phyloP scores from a whole-genome alignment of 768 basidiomycete genomes.

The Lepiota brunneoincarnata region DNA sequence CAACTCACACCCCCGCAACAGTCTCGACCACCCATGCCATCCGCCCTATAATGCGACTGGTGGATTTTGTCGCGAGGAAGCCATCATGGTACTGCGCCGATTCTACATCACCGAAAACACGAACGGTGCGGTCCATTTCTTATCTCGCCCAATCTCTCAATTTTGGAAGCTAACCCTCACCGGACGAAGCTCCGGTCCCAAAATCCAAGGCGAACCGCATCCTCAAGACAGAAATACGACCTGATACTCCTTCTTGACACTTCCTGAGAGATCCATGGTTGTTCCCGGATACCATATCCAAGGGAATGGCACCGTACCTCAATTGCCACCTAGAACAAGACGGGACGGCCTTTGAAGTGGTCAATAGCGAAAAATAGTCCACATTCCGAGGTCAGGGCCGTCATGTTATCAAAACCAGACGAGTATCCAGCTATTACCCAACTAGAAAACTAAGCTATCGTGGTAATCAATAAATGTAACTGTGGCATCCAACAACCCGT shows the following conservation, averaged over 20 bases:
- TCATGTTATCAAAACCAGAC: too few relatives aligned
- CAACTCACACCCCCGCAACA: slow-evolving; percentile 24
- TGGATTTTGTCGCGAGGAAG: slow-evolving; percentile 77
- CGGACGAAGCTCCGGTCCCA: slow-evolving; percentile 76
- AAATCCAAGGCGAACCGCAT: slow-evolving; percentile 82
- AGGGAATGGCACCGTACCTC: neutral
- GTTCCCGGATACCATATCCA: neutral
- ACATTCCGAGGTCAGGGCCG: too few relatives aligned
- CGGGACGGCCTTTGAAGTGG: too few relatives aligned
- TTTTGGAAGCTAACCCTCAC: slow-evolving; percentile 12
- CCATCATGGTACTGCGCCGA: slow-evolving; percentile 80
- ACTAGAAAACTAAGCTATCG: too few relatives aligned
- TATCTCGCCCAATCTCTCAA: slow-evolving; percentile 6
- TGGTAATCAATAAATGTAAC: too few relatives aligned
- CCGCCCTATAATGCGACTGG: slow-evolving; percentile 71
- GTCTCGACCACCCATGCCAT: slow-evolving; percentile 71
- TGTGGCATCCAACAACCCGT: too few relatives aligned
- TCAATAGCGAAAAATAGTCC: too few relatives aligned
- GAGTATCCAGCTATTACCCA: too few relatives aligned
- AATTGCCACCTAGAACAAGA: neutral
- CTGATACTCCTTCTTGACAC: slow-evolving; percentile 13
- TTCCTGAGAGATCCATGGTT: neutral
- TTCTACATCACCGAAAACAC: slow-evolving; percentile 94
- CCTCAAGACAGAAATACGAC: slow-evolving; percentile 76
- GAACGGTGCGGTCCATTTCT: slow-evolving; percentile 56